Evolutionary conservation across 768 basidiomycete genomes (phyloP), one percentile per base, ranked within the genome.

Genomic region (Lentinula boryana): DNA sequence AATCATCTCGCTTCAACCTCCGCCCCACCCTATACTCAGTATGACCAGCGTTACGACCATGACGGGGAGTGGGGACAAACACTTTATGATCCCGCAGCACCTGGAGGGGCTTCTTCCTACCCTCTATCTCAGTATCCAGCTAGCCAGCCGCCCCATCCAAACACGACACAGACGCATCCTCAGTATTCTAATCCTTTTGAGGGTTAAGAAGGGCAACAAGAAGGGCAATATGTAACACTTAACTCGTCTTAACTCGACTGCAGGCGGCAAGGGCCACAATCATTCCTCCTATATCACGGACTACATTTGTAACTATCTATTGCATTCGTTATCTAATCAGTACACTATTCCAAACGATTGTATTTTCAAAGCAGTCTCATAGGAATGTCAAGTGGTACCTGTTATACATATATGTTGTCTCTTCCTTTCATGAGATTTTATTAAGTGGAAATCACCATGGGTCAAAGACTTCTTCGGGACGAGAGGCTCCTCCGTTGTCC

Each of bases 41-140:
- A 58, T 49, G 57, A 58, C 23, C 57, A 58, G 27, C 57, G 57
- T 8, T 58, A 58, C 18, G 57, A 58, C 27, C 57, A 58, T 58
- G 38, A 49, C n/a, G 57, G 57, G 18, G 57, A 58, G 32, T 58
- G 57, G 57, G 57, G 57, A 33, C 57, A 58, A 27, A 46, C 43
- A n/a, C 23, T 58, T 5, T 58, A 58, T 27, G 57, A 58, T 27
- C 55, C 57, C 16, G 57, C 33, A 9, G 48, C 44, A 48, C 52
- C 53, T 13, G 33, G 13, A 31, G 36, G 31, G 36, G 35, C 43
- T 21, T 27, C 38, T 12, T 55, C 52, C 32, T 55, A 56, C 53
- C 43, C 23, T 55, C 43, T 48, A 27, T 35, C 35, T 23, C 60
- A 18, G 21, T 48, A 38, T 49, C 60, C 52, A 27, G 21, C 21